These are phyloP conservation scores for Neurospora africana DNA, from an alignment of 495 filamentous ascomycete genomes.

Conservation along the genomic window DNA sequence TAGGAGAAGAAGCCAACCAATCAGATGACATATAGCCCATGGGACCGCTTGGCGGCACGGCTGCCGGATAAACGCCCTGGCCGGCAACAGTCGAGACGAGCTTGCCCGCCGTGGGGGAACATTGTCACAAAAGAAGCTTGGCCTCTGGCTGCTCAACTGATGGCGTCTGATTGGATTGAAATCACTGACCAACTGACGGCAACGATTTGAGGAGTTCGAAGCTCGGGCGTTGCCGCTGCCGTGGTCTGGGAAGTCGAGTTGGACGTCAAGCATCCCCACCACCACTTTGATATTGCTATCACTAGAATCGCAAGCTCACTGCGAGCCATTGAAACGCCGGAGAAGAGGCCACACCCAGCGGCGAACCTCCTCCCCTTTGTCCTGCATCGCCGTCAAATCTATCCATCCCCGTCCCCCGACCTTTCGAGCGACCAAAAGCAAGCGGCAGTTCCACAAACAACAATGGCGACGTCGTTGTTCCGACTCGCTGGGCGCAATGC, in stretches of 20 bases:
- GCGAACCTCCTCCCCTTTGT: not conserved
- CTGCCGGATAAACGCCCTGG: constrained; percentile 13
- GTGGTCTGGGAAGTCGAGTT: not conserved
- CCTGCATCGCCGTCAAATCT: not conserved
- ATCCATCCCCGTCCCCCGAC: not conserved
- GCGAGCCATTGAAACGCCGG: constrained; percentile 15
- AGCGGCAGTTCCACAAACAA: not conserved
- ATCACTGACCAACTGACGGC: not conserved
- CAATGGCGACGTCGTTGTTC: constrained; percentile 41
- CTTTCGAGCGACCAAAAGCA: not conserved
- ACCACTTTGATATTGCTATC: constrained; percentile 1
- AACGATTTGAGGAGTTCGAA: not conserved
- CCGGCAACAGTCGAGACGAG: not conserved
- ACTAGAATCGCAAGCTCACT: constrained; percentile 9
- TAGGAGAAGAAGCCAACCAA: constrained; percentile 2
- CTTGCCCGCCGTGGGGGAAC: not conserved
- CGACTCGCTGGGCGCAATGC: constrained; percentile 45
- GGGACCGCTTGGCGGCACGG: not conserved
- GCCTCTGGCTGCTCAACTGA: not conserved
- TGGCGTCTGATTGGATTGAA: not conserved
- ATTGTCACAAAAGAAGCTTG: not conserved
- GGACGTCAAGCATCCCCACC: constrained; percentile 11
- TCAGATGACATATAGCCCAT: not conserved
- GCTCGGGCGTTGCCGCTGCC: not conserved
- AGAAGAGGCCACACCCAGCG: constrained; percentile 15